Percentiles rank a stretch among this genome's conserved stretches.
Conservation (phyloP, 306 rosid genomes). For the Potentilla sterilis region DNA sequence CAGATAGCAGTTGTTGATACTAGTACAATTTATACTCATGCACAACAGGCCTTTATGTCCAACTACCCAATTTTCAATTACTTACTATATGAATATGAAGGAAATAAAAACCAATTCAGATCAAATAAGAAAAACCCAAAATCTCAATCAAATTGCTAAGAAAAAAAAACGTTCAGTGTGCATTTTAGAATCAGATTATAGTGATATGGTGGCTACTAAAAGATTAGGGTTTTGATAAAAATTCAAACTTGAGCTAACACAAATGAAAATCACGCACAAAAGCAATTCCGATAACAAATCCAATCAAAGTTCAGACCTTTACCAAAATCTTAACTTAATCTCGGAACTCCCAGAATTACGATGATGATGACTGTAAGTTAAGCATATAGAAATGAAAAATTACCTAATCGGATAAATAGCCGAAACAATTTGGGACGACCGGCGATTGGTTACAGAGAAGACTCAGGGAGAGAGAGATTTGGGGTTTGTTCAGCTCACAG, state of each 20-base stretch:
- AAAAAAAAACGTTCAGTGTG: neutral
- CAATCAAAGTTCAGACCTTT: neutral
- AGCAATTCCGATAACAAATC: neutral
- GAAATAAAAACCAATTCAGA: neutral
- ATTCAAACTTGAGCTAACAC: neutral
- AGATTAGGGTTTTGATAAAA: neutral
- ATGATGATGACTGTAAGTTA: neutral
- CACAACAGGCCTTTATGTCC: neutral
- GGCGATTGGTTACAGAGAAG: conserved; percentile 4
- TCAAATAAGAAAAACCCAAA: neutral
- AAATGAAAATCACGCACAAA: neutral
- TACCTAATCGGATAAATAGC: conserved; percentile 9
- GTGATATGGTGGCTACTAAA: neutral
- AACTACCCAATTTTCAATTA: neutral
- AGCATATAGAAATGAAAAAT: neutral
- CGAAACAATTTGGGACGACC: conserved; percentile 1
- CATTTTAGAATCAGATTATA: neutral
- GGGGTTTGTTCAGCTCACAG: neutral
- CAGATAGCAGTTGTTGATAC: neutral
- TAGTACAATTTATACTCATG: neutral
- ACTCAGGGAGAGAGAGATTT: neutral
- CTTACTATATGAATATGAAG: neutral
- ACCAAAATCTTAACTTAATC: conserved; percentile 1
- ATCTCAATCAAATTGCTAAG: neutral
- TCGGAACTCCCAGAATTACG: neutral